Conservation (phyloP, 1,284 basidiomycete species). For the Rhizoctonia solani region DNA sequence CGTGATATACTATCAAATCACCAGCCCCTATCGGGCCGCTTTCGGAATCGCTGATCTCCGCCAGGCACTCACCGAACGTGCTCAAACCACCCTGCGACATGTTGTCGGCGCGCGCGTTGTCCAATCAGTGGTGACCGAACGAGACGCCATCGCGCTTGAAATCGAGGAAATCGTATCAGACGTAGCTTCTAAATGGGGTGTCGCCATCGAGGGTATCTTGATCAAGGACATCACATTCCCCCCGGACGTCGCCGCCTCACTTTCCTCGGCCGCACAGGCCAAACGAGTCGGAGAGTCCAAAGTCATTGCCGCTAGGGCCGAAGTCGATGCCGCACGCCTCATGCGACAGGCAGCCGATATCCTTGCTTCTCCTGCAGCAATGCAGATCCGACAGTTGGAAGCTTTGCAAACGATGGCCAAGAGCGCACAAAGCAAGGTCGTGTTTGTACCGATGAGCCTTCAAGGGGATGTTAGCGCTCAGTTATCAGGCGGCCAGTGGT, state of each 20-base stretch:
- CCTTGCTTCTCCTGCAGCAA: slow-evolving; percentile 88
- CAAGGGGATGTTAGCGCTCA: slow-evolving; percentile 70
- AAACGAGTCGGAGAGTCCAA: slow-evolving; percentile 95
- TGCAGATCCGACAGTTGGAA: slow-evolving; percentile 96
- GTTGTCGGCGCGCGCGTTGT: slow-evolving; percentile 90
- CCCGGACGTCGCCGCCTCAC: slow-evolving; percentile 84
- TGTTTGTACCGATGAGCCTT: slow-evolving; percentile 92
- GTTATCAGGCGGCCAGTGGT: slow-evolving; percentile 43
- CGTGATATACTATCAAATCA: slow-evolving; percentile 83
- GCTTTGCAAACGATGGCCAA: slow-evolving; percentile 77
- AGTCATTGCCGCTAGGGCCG: slow-evolving; percentile 94
- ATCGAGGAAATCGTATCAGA: slow-evolving; percentile 93
- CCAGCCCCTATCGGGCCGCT: slow-evolving; percentile 80
- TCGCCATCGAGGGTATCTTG: slow-evolving; percentile 91
- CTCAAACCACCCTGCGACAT: slow-evolving; percentile 93
- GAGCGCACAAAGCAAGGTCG: slow-evolving; percentile 79
- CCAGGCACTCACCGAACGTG: slow-evolving; percentile 86
- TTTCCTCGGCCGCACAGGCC: slow-evolving; percentile 92
- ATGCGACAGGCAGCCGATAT: slow-evolving; percentile 95
- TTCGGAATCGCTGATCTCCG: slow-evolving; percentile 91
- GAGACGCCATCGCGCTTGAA: slow-evolving; percentile 94
- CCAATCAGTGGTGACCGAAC: slow-evolving; percentile 76
- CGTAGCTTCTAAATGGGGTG: slow-evolving; percentile 90
- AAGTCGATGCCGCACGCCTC: slow-evolving; percentile 86
- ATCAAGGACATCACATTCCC: slow-evolving; percentile 86